These are phyloP conservation scores for Suillus variegatus DNA, from an alignment of 768 basidiomycete genomes.

Conservation along the genomic window DNA sequence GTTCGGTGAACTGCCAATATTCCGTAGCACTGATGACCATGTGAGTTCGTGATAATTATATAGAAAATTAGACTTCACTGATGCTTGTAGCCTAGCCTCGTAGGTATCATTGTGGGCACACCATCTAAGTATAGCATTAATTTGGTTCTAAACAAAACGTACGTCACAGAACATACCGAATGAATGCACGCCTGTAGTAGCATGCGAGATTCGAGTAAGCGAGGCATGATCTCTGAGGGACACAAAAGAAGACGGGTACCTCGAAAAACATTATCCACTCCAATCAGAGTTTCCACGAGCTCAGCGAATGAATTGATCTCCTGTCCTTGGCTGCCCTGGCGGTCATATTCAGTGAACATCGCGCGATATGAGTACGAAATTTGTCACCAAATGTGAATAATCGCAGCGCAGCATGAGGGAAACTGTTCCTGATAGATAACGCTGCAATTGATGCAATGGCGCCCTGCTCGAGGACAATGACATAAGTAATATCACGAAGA, in stretches of 20 bases:
- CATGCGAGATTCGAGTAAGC: constrained; percentile 6
- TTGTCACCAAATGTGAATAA: constrained; percentile 50
- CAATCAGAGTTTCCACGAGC: constrained; percentile 40
- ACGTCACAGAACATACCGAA: constrained; percentile 31
- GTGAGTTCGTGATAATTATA: constrained; percentile 15
- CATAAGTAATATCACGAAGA: background rate
- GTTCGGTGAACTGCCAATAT: constrained; percentile 53
- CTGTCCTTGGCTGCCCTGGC: constrained; percentile 53
- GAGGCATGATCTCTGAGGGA: background rate
- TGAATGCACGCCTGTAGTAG: constrained; percentile 41
- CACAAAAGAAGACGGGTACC: constrained; percentile 24
- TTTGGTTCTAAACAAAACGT: background rate
- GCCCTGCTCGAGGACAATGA: constrained; percentile 29
- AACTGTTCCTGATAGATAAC: constrained; percentile 32
- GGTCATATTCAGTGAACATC: background rate
- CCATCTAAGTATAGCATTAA: constrained; percentile 39
- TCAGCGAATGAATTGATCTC: constrained; percentile 41
- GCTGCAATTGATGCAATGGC: constrained; percentile 41
- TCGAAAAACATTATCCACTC: constrained; percentile 41
- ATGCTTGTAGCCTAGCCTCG: constrained; percentile 47
- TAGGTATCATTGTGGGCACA: constrained; percentile 51
- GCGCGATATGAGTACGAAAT: background rate
- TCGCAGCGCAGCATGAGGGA: constrained; percentile 23
- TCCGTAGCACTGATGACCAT: constrained; percentile 31
- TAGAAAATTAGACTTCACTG: constrained; percentile 28